Percentiles rank a stretch among this genome's conserved stretches.
Conservation (phyloP, 805 yeast genomes). For the Candida bentonensis region DNA sequence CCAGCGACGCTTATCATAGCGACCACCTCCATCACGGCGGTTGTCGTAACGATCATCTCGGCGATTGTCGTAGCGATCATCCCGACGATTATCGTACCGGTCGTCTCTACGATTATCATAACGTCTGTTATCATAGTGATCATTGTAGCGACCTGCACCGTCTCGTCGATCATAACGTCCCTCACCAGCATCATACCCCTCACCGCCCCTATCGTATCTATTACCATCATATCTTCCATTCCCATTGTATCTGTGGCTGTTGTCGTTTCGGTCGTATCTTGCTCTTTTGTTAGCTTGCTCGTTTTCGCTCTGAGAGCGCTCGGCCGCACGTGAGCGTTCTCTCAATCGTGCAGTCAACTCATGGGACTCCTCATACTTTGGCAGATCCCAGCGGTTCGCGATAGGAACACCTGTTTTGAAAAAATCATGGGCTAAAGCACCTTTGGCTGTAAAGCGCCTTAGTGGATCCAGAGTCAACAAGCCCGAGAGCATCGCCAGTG, state of each 20-base stretch:
- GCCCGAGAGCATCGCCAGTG: constrained; percentile 34
- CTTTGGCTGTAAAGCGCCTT: constrained; percentile 62
- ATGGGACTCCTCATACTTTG: constrained; percentile 73
- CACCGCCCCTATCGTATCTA: background rate
- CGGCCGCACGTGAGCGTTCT: background rate
- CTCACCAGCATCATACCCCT: too few species aligned
- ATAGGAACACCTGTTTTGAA: constrained; percentile 60
- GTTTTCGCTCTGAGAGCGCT: background rate
- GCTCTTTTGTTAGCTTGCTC: background rate
- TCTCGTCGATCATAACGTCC: background rate
- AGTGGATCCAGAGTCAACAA: constrained; percentile 58
- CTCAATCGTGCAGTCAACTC: constrained; percentile 45
- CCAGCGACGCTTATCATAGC: too few species aligned
- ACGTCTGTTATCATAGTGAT: background rate
- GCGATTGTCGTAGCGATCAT: background rate
- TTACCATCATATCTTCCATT: too few species aligned
- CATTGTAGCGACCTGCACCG: background rate
- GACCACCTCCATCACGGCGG: too few species aligned
- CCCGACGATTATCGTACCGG: background rate
- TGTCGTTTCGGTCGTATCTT: background rate
- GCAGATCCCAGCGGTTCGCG: constrained; percentile 37
- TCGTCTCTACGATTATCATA: background rate
- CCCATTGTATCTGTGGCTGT: background rate
- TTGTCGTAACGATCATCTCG: background rate
- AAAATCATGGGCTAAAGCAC: constrained; percentile 58